Conservation (phyloP, 805 yeast species). For the Saccharomycopsis fermentans region DNA sequence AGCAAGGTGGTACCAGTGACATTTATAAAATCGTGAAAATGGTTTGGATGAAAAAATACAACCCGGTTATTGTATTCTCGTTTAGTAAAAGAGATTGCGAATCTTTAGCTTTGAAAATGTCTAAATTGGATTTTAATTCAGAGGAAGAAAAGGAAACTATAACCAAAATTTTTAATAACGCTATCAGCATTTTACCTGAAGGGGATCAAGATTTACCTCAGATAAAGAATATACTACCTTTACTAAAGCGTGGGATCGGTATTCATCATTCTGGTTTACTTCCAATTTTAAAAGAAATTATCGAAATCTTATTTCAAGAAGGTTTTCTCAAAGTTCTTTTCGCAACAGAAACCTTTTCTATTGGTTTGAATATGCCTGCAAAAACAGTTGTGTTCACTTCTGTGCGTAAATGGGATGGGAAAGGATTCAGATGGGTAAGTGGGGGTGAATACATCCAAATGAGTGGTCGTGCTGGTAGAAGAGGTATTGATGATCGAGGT, state of each 20-base stretch:
- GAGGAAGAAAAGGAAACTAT: constrained; percentile 91
- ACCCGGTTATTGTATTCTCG: constrained; percentile 98
- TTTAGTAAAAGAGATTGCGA: constrained; percentile 97
- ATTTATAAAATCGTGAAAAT: constrained; percentile 93
- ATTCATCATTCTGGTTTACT: constrained; percentile 95
- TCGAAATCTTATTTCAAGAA: constrained; percentile 93
- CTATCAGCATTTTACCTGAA: constrained; percentile 79
- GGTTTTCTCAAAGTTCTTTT: constrained; percentile 89
- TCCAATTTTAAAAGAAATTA: constrained; percentile 89
- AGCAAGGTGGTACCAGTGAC: constrained; percentile 65
- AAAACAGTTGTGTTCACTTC: constrained; percentile 97
- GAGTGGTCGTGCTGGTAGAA: constrained; percentile 99
- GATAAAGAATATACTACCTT: constrained; percentile 81
- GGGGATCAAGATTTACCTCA: constrained; percentile 90
- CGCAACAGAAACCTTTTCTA: constrained; percentile 97
- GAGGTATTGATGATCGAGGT: constrained; percentile 99
- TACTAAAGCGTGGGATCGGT: constrained; percentile 91
- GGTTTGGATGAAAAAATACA: constrained; percentile 94
- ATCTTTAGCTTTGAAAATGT: constrained; percentile 86
- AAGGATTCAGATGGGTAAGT: constrained; percentile 95
- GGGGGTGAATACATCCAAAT: constrained; percentile 99
- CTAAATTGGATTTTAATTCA: constrained; percentile 86
- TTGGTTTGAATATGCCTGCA: constrained; percentile 98
- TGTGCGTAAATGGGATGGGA: constrained; percentile 97
- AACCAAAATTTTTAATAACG: constrained; percentile 82